These are phyloP conservation scores for Fusarium oligoseptatum DNA, from an alignment of 2,329 filamentous ascomycete species.

Conservation along the genomic window DNA sequence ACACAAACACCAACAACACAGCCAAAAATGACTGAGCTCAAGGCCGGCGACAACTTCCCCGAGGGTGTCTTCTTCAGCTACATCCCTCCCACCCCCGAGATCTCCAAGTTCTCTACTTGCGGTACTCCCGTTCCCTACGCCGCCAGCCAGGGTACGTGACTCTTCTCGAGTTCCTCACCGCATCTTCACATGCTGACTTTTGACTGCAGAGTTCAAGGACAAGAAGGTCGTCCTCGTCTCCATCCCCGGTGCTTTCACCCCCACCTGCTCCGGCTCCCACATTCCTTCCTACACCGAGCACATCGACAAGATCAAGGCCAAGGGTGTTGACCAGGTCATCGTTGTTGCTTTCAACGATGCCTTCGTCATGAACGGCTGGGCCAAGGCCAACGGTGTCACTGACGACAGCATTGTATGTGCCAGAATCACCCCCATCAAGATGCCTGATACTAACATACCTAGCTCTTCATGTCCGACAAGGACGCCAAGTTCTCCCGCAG, in stretches of 20 bases:
- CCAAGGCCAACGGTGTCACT: constrained; percentile 85
- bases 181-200: constrained; percentile 16
- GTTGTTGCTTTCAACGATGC: constrained; percentile 88
- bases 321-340: constrained; percentile 86
- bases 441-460: constrained; percentile 15
- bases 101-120: constrained; percentile 77
- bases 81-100: constrained; percentile 81
- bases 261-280: constrained; percentile 85
- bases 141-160: constrained; percentile 75
- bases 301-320: constrained; percentile 76
- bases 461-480: constrained; percentile 82
- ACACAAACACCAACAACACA: constrained; percentile 13
- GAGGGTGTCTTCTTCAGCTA: constrained; percentile 85
- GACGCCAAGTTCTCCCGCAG: constrained; percentile 79
- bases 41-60: constrained; percentile 87
- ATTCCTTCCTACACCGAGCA: constrained; percentile 84
- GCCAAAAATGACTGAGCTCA: constrained; percentile 71
- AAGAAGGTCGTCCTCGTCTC: constrained; percentile 70
- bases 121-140: constrained; percentile 83
- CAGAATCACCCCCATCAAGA: background rate
- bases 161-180: constrained; percentile 1
- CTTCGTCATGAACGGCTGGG: constrained; percentile 90
- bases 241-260: constrained; percentile 83
- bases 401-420: constrained; percentile 71
- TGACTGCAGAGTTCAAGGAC: constrained; percentile 63